Percentiles rank a stretch among this genome's conserved stretches.
Evolutionary conservation across 805 yeast genomes (phyloP).

Genomic region (Jamesozyma hellenica): DNA sequence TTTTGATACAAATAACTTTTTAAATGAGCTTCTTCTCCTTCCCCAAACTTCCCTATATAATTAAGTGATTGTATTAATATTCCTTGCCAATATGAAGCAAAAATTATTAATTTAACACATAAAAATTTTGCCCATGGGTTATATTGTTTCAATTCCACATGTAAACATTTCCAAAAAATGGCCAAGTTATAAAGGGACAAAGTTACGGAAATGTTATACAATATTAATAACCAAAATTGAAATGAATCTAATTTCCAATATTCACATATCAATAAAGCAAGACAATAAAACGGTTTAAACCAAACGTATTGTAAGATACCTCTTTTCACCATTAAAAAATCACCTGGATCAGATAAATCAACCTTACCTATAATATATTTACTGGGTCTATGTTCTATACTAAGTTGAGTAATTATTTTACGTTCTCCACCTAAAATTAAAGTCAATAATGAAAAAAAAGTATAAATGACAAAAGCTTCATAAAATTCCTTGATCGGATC

Average conservation of each 20-base stretch:
- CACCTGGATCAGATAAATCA: conserved; percentile 79
- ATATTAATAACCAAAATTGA: conserved; percentile 46
- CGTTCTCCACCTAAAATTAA: conserved; percentile 88
- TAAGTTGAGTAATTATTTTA: conserved; percentile 59
- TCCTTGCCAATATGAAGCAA: conserved; percentile 98
- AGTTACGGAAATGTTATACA: conserved; percentile 74
- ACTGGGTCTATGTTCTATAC: conserved; percentile 47
- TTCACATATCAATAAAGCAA: conserved; percentile 39
- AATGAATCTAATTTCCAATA: conserved; percentile 39
- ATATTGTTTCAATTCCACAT: conserved; percentile 62
- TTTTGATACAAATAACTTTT: conserved; percentile 61
- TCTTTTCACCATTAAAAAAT: conserved; percentile 66
- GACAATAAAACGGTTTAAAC: conserved; percentile 78
- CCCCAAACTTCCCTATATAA: conserved; percentile 34
- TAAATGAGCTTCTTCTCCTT: conserved; percentile 27
- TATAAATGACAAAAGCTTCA: conserved; percentile 92
- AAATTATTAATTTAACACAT: conserved; percentile 86
- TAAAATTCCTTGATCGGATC: conserved; percentile 82
- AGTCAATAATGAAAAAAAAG: conserved; percentile 77
- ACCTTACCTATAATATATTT: conserved; percentile 37
- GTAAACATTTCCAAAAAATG: conserved; percentile 85
- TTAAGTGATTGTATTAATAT: conserved; percentile 45
- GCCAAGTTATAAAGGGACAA: conserved; percentile 78
- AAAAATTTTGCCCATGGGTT: conserved; percentile 88
- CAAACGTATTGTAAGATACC: conserved; percentile 91